These are phyloP conservation scores for Leucosporidium yakuticum DNA, from an alignment of 768 basidiomycete species.

Conservation along the genomic window DNA sequence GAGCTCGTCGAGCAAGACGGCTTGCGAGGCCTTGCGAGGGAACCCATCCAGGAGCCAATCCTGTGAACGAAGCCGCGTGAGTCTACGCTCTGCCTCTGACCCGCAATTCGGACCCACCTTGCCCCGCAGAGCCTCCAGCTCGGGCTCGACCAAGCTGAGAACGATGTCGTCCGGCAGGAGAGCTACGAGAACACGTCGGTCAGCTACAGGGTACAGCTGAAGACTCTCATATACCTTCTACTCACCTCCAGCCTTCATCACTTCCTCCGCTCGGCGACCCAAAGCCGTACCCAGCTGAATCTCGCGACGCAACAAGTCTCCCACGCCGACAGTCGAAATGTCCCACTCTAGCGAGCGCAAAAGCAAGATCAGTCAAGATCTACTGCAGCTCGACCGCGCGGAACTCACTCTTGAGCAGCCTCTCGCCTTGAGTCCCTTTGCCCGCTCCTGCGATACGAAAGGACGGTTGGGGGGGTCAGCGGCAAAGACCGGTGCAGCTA, in stretches of 20 bases:
- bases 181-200: background rate
- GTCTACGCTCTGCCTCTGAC: background rate
- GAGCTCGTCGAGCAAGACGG: conserved; percentile 66
- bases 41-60: conserved; percentile 93
- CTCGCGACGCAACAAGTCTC: conserved; percentile 78
- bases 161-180: conserved; percentile 74
- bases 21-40: conserved; percentile 81
- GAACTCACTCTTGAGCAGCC: conserved; percentile 56
- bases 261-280: conserved; percentile 65
- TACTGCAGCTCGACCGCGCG: no score
- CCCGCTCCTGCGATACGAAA: conserved; percentile 40
- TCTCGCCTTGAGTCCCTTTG: conserved; percentile 70
- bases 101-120: conserved; percentile 5
- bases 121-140: conserved; percentile 55
- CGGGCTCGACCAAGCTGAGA: conserved; percentile 66
- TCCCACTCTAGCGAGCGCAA: conserved; percentile 56
- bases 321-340: conserved; percentile 69
- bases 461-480: no score
- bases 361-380: background rate
- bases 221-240: background rate
- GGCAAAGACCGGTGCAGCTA: no score
- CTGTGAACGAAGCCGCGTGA: conserved; percentile 44
- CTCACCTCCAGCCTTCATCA: conserved; percentile 66
- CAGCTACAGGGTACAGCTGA: background rate
- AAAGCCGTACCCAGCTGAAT: conserved; percentile 70